Evolutionary conservation across 257 asterid genomes (phyloP).

Genomic region (Solanum rostratum): DNA sequence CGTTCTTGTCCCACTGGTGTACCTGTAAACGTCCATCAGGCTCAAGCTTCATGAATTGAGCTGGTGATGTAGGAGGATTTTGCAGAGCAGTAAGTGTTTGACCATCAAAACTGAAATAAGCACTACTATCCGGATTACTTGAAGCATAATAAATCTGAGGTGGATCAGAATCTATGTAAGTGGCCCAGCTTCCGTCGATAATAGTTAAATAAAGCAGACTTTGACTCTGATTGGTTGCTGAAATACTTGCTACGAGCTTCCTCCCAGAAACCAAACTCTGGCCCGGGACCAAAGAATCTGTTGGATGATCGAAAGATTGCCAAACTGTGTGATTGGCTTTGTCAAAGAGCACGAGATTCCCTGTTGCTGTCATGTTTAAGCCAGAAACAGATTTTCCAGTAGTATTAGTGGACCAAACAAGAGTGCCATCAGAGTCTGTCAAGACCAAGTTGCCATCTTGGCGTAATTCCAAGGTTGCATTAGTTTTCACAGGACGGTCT

Average conservation of each 20-base stretch:
- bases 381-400: slow-evolving; percentile 8
- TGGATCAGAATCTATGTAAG: not conserved
- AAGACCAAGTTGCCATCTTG: slow-evolving; percentile 12
- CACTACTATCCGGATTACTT: rapidly evolving
- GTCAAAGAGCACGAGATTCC: slow-evolving; percentile 8
- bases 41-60: not conserved
- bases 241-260: not conserved
- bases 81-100: not conserved
- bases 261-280: not conserved
- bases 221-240: not conserved
- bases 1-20: not conserved
- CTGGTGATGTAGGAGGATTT: not conserved
- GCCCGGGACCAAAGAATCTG: not conserved
- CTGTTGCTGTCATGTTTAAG: not conserved
- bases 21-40: not conserved
- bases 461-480: slow-evolving; percentile 11
- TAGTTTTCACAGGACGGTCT: slow-evolving; percentile 5
- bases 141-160: not conserved
- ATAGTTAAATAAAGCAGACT: not conserved
- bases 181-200: not conserved
- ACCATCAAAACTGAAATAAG: not conserved
- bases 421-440: slow-evolving; percentile 2
- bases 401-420: slow-evolving; percentile 13
- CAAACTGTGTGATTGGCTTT: not conserved
- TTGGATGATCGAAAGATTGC: slow-evolving; percentile 16